These are phyloP conservation scores for Chaetomiaceae sp. DNA, from an alignment of 2,329 filamentous ascomycete genomes.

Conservation along the genomic window DNA sequence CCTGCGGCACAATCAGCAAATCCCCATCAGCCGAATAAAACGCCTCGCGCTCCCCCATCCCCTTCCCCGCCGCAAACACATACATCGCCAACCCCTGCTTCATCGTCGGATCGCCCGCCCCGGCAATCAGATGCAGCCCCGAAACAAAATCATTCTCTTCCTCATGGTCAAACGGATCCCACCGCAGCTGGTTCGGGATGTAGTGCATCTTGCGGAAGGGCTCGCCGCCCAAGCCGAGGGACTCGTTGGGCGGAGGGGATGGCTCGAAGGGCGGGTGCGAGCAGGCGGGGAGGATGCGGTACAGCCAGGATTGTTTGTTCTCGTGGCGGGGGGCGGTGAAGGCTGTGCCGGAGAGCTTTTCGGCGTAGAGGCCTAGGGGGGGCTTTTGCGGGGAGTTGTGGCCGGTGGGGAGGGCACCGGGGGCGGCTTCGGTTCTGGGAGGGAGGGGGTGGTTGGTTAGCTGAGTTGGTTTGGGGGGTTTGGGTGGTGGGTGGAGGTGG, in stretches of 20 bases:
- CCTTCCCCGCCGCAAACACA: slow-evolving; percentile 72
- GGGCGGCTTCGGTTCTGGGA: slow-evolving; percentile 67
- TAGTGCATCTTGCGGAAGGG: slow-evolving; percentile 53
- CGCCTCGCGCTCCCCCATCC: slow-evolving; percentile 68
- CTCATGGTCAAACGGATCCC: slow-evolving; percentile 71
- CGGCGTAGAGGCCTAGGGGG: slow-evolving; percentile 73
- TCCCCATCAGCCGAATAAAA: slow-evolving; percentile 85
- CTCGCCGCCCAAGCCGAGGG: slow-evolving; percentile 7
- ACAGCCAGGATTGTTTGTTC: slow-evolving; percentile 69
- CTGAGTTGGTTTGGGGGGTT: not conserved
- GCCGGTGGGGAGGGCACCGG: slow-evolving; percentile 67
- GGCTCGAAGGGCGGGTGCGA: slow-evolving; percentile 50
- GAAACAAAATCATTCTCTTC: slow-evolving; percentile 48
- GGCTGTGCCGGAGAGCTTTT: slow-evolving; percentile 69
- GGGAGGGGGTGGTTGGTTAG: not conserved
- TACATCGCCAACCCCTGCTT: slow-evolving; percentile 77
- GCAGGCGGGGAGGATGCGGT: slow-evolving; percentile 62
- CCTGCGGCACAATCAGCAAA: slow-evolving; percentile 69
- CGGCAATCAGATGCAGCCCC: slow-evolving; percentile 66
- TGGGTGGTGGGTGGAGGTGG: not conserved
- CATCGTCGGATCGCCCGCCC: slow-evolving; percentile 71
- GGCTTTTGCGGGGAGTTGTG: slow-evolving; percentile 81
- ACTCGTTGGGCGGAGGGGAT: slow-evolving; percentile 8
- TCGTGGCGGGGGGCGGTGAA: slow-evolving; percentile 66
- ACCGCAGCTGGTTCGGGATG: slow-evolving; percentile 76